phyloP scores from a whole-genome alignment of 441 rosid species.

The Erysimum cheiri region DNA sequence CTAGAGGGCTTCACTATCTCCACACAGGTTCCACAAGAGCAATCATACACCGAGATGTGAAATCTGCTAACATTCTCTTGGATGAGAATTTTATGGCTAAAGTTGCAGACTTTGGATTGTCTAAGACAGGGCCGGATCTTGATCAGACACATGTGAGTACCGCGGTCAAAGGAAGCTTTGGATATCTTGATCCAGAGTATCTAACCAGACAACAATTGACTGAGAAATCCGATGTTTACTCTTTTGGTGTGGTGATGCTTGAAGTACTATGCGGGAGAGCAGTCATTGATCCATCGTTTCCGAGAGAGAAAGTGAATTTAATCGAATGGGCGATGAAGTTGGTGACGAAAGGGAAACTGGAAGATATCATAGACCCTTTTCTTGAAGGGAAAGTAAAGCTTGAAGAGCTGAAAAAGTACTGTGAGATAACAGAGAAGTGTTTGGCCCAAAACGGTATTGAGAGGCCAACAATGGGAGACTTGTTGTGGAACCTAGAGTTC shows the following conservation, averaged over 20 bases:
- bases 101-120: slow-evolving; percentile 90
- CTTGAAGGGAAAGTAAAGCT: slow-evolving; percentile 54
- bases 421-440: slow-evolving; percentile 81
- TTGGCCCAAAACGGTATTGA: slow-evolving; percentile 56
- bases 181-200: slow-evolving; percentile 92
- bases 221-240: slow-evolving; percentile 85
- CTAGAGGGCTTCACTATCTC: slow-evolving; percentile 90
- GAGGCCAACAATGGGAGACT: slow-evolving; percentile 82
- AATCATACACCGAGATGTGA: slow-evolving; percentile 88
- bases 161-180: slow-evolving; percentile 90
- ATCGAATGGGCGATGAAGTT: slow-evolving; percentile 70
- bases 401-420: slow-evolving; percentile 63
- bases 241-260: slow-evolving; percentile 90
- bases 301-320: slow-evolving; percentile 70
- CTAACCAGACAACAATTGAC: slow-evolving; percentile 74
- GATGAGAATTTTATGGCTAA: slow-evolving; percentile 85
- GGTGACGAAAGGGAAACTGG: slow-evolving; percentile 50
- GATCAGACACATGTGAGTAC: slow-evolving; percentile 91
- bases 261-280: slow-evolving; percentile 81
- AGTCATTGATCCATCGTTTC: slow-evolving; percentile 75
- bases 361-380: slow-evolving; percentile 59
- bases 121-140: slow-evolving; percentile 77
- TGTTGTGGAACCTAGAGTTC: slow-evolving; percentile 82
- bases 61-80: slow-evolving; percentile 79
- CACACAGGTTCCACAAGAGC: slow-evolving; percentile 85